Evolutionary conservation across 495 filamentous ascomycete genomes (phyloP).

Genomic region (Penicillium robsamsonii): DNA sequence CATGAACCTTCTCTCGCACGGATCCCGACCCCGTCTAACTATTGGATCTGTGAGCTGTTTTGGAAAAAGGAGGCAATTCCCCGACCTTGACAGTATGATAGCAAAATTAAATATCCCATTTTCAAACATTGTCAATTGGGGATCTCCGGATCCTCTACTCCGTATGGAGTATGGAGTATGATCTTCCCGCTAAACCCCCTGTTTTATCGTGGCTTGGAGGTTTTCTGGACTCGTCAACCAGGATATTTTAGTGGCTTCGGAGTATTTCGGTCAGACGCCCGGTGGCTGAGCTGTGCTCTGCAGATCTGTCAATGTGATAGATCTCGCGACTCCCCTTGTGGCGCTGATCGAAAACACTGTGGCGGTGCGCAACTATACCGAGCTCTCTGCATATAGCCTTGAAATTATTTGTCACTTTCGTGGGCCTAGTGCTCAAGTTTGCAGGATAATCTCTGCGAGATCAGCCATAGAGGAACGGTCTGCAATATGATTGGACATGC

Average conservation of each 20-base stretch:
- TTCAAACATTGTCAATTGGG: slow-evolving; percentile 4
- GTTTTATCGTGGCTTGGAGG: not conserved
- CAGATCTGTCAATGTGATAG: slow-evolving; percentile 24
- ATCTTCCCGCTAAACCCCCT: slow-evolving; percentile 9
- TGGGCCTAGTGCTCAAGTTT: not conserved
- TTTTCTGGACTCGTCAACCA: slow-evolving; percentile 10
- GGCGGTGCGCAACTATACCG: slow-evolving; percentile 10
- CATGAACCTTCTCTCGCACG: slow-evolving; percentile 23
- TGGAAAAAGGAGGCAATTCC: slow-evolving; percentile 4
- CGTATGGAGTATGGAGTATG: not conserved
- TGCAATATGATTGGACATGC: slow-evolving; percentile 12
- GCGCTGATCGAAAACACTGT: slow-evolving; percentile 7
- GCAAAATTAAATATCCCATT: not conserved
- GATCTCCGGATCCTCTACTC: slow-evolving; percentile 21
- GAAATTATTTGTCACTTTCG: slow-evolving; percentile 21
- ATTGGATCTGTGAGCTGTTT: slow-evolving; percentile 29
- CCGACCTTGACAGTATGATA: slow-evolving; percentile 6
- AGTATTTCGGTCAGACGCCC: slow-evolving; percentile 19
- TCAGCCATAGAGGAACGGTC: slow-evolving; percentile 7
- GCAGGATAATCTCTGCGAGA: slow-evolving; percentile 8
- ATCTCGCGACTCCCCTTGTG: slow-evolving; percentile 20
- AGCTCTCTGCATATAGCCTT: slow-evolving; percentile 3
- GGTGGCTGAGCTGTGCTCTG: slow-evolving; percentile 16
- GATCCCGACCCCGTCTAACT: slow-evolving; percentile 28
- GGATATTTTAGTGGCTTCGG: slow-evolving; percentile 12